Percentiles rank a stretch among this genome's conserved stretches.
Conservation (phyloP, 371 early-diverging fungal species). For the Mortierella sp. region DNA sequence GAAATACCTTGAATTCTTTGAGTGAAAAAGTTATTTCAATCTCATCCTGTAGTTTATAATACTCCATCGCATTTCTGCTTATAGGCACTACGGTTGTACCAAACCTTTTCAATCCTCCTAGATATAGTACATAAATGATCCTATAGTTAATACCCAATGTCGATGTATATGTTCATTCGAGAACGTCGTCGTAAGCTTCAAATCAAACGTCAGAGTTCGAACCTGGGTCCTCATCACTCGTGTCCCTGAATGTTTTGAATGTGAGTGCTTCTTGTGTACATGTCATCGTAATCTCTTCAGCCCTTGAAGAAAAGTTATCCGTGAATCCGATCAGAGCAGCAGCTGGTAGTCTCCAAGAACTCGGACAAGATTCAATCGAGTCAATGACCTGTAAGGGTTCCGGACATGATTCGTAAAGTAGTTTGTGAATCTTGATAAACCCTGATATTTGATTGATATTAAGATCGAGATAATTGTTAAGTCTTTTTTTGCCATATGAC, state of each 20-base stretch:
- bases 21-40: slow-evolving; percentile 32
- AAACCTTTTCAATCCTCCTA: not conserved
- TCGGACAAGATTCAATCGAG: slow-evolving; percentile 31
- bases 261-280: slow-evolving; percentile 26
- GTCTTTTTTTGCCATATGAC: not conserved
- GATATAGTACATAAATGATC: not conserved
- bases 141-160: not conserved
- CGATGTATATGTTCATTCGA: too few species aligned
- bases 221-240: slow-evolving; percentile 20
- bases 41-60: slow-evolving; percentile 21
- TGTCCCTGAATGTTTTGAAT: slow-evolving; percentile 26
- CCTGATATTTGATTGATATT: slow-evolving; percentile 11
- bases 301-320: slow-evolving; percentile 45
- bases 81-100: slow-evolving; percentile 31
- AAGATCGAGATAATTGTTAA: not conserved
- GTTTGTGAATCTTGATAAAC: slow-evolving; percentile 50
- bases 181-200: too few species aligned
- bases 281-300: slow-evolving; percentile 44
- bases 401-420: slow-evolving; percentile 44
- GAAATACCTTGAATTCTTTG: slow-evolving; percentile 46
- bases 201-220: not conserved
- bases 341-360: slow-evolving; percentile 34
- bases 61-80: slow-evolving; percentile 17
- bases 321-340: slow-evolving; percentile 26
- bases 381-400: slow-evolving; percentile 36